Conservation (phyloP, 169 alveolate species). For the Perkinsus marinus region DNA sequence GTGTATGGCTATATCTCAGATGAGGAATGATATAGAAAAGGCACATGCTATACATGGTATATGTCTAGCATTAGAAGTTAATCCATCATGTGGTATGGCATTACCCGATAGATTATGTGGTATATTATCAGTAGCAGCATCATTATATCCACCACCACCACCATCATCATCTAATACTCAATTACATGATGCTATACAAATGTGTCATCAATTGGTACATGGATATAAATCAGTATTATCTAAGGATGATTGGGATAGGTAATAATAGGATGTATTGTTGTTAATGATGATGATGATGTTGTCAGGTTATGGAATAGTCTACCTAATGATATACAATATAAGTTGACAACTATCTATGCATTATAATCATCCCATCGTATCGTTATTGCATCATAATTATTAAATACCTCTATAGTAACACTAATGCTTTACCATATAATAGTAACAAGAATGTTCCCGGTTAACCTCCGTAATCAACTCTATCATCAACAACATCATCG, state of each 20-base stretch:
- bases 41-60: background rate
- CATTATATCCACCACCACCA: background rate
- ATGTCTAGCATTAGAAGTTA: background rate
- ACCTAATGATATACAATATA: background rate
- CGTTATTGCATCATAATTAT: too few species aligned
- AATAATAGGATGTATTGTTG: too few species aligned
- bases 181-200: background rate
- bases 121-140: background rate
- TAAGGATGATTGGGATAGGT: background rate
- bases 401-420: too few species aligned
- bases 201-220: background rate
- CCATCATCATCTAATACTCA: background rate
- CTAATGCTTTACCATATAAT: too few species aligned
- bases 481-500: too few species aligned
- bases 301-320: background rate
- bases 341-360: background rate
- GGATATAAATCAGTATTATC: background rate
- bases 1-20: background rate
- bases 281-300: too few species aligned
- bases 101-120: background rate
- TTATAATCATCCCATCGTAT: too few species aligned
- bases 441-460: too few species aligned
- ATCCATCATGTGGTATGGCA: background rate
- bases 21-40: background rate
- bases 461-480: too few species aligned